Evolutionary conservation across 108 stramenopile species (phyloP).

Genomic region (Cyclotella distinguenda): DNA sequence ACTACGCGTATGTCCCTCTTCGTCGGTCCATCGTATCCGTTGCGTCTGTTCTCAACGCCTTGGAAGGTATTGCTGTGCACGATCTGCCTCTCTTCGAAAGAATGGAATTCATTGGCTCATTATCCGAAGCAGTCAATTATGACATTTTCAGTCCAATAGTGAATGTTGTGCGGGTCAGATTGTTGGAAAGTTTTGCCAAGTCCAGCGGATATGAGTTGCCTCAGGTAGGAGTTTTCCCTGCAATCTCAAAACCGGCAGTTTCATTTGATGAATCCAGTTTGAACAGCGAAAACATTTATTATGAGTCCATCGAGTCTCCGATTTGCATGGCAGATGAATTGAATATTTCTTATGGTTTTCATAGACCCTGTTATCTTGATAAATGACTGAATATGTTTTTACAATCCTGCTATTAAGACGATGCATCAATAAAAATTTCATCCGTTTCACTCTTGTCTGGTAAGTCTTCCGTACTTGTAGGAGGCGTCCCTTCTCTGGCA

Average conservation of each 20-base stretch:
- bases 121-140: constrained; percentile 17
- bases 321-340: constrained; percentile 18
- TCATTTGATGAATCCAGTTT: neutral
- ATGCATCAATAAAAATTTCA: constrained; percentile 11
- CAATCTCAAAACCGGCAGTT: constrained; percentile 3
- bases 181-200: constrained; percentile 30
- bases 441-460: neutral
- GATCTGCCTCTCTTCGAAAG: constrained; percentile 13
- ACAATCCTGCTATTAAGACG: neutral
- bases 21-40: constrained; percentile 26
- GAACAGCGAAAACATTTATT: neutral
- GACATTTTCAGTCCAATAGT: constrained; percentile 27
- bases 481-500: constrained; percentile 9
- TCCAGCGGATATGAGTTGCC: constrained; percentile 20
- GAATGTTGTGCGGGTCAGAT: constrained; percentile 22
- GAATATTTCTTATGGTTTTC: neutral
- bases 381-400: too few relatives aligned
- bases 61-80: constrained; percentile 12
- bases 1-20: constrained; percentile 35
- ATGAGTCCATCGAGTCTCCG: constrained; percentile 12
- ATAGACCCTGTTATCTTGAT: neutral
- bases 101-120: constrained; percentile 16
- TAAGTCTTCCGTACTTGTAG: neutral
- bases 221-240: constrained; percentile 20
- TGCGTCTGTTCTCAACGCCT: constrained; percentile 30